Evolutionary conservation across 2,329 filamentous ascomycete species (phyloP).

Genomic region (Ophiostoma ulmi): DNA sequence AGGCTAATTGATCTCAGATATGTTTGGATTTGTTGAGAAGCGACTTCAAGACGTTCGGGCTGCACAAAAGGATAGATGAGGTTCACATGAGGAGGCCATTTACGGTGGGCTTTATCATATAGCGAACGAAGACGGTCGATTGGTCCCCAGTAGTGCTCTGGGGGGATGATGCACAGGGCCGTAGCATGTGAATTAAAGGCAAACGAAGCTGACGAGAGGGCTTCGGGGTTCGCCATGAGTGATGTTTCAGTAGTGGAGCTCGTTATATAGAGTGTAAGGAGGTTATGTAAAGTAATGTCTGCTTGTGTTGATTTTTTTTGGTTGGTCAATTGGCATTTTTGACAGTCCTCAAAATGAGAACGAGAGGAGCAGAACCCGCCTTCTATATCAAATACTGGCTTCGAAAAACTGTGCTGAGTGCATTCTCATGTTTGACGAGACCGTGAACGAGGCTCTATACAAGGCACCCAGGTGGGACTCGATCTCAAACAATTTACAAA

Average conservation of each 20-base stretch:
- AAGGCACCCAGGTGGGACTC: neutral
- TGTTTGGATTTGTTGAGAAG: conserved; percentile 39
- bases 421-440: neutral
- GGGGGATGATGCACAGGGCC: conserved; percentile 56
- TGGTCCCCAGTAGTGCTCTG: conserved; percentile 42
- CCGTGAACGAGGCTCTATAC: neutral
- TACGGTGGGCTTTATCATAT: conserved; percentile 56
- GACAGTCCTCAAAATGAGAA: neutral
- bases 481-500: neutral
- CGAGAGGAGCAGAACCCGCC: neutral
- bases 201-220: neutral
- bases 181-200: conserved; percentile 47
- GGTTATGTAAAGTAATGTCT: neutral
- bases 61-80: conserved; percentile 61
- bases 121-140: conserved; percentile 53
- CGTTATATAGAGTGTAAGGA: neutral
- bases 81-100: conserved; percentile 64
- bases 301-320: too few species aligned
- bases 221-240: neutral
- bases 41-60: conserved; percentile 42
- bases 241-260: neutral
- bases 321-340: neutral
- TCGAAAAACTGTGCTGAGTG: neutral
- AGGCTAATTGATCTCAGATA: conserved; percentile 28
- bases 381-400: neutral